A percentile compares a stretch with the other conserved stretches of the same genome.
Conservation (phyloP, 768 basidiomycete genomes). For the Amanita pseudoporphyria region DNA sequence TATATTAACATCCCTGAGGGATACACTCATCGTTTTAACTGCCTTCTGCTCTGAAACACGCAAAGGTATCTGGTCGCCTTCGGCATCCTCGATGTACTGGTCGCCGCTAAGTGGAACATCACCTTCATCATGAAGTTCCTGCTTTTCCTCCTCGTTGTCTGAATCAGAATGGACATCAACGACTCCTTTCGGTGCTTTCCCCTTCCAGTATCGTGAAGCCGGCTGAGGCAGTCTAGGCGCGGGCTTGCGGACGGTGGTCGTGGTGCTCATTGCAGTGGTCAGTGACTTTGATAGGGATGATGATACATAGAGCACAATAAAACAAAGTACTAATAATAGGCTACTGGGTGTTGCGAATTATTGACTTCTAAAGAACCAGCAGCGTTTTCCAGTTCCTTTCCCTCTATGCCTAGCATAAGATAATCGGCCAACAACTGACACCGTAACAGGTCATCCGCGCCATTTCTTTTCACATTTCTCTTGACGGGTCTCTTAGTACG, state of each 20-base stretch:
- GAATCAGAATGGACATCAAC: conserved; percentile 53
- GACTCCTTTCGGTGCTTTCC: conserved; percentile 76
- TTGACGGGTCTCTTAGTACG: conserved; percentile 36
- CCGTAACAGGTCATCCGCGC: conserved; percentile 35
- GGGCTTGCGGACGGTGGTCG: conserved; percentile 42
- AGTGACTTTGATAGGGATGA: conserved; percentile 14
- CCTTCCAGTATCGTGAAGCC: conserved; percentile 83
- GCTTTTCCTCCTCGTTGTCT: conserved; percentile 41
- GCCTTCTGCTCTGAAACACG: conserved; percentile 23
- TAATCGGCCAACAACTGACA: conserved; percentile 41
- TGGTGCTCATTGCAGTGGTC: background rate
- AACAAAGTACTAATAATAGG: background rate
- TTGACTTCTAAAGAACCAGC: conserved; percentile 13
- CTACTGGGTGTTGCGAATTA: background rate
- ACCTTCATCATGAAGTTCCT: conserved; percentile 30
- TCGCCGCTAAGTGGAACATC: conserved; percentile 45
- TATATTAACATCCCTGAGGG: conserved; percentile 73
- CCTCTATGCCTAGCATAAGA: conserved; percentile 39
- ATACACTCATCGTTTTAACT: conserved; percentile 55
- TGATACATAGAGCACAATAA: conserved; percentile 5
- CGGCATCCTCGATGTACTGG: conserved; percentile 44
- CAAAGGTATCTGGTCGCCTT: conserved; percentile 36
- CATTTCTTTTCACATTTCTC: conserved; percentile 44
- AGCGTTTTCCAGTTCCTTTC: conserved; percentile 36
- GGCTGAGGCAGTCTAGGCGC: conserved; percentile 74